Evolutionary conservation across 148 eudicot genomes (phyloP).

Genomic region (Pharnaceum exiguum): DNA sequence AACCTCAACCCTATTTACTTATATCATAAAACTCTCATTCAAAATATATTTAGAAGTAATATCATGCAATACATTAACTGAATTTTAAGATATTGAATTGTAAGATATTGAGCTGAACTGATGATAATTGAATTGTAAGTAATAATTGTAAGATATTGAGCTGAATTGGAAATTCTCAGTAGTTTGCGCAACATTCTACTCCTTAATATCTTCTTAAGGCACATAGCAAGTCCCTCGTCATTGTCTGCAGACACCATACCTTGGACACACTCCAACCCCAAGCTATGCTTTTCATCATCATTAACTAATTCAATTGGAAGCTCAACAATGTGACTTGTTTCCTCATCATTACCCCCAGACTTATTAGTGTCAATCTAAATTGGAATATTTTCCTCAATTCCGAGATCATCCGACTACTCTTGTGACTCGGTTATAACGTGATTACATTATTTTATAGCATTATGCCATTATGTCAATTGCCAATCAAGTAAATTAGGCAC

Average conservation of each 20-base stretch:
- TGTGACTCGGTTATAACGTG: neutral
- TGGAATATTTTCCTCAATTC: neutral
- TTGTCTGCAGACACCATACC: neutral
- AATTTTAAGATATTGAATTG: too few species aligned
- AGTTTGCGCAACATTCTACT: neutral
- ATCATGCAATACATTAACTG: too few species aligned
- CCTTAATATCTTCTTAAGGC: conserved; percentile 7
- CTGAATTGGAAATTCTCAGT: too few species aligned
- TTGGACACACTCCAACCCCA: neutral
- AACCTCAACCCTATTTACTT: too few species aligned
- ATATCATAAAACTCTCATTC: too few species aligned
- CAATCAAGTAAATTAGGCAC: too few species aligned
- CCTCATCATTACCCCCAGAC: neutral
- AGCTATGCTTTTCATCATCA: neutral
- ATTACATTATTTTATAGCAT: too few species aligned
- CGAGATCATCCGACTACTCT: neutral
- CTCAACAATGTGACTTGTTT: neutral
- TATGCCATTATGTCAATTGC: too few species aligned
- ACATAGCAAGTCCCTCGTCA: neutral
- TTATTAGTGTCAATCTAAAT: neutral
- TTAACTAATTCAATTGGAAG: conserved; percentile 3
- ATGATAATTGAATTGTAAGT: too few species aligned
- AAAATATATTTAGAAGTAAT: too few species aligned
- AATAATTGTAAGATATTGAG: too few species aligned
- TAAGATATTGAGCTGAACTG: too few species aligned